Percentiles rank a stretch among this genome's conserved stretches.
Conservation (phyloP, 495 filamentous ascomycete species). For the Aspergillus incahuasiensis region DNA sequence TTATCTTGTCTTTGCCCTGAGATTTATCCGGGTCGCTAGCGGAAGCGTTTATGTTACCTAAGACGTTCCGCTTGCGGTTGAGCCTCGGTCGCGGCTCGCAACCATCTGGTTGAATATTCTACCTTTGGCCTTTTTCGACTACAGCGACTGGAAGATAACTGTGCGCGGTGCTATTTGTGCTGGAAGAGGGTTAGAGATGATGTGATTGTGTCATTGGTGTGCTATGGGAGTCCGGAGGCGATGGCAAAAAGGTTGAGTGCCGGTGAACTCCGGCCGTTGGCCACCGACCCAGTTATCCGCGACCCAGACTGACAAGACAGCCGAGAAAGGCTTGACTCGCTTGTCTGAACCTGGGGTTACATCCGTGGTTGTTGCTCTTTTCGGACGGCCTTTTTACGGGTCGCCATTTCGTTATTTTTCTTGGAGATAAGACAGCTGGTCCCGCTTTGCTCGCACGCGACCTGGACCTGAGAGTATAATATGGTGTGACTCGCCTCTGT, state of each 20-base stretch:
- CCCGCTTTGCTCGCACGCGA: constrained; percentile 15
- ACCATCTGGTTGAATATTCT: too few species aligned
- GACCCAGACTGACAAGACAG: constrained; percentile 12
- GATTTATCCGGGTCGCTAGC: constrained; percentile 1
- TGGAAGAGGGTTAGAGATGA: not conserved
- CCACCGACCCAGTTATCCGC: not conserved
- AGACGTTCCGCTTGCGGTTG: constrained; percentile 15
- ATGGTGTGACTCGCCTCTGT: not conserved
- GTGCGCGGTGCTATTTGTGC: not conserved
- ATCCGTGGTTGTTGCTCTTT: constrained; percentile 19
- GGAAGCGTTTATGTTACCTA: constrained; percentile 22
- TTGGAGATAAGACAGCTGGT: constrained; percentile 14
- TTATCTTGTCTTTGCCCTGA: constrained; percentile 2
- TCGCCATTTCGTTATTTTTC: constrained; percentile 7
- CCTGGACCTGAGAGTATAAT: constrained; percentile 21
- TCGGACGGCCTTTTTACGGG: constrained; percentile 2
- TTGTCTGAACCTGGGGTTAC: constrained; percentile 32
- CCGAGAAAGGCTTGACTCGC: constrained; percentile 23
- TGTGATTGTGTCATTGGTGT: not conserved
- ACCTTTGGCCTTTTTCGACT: too few species aligned
- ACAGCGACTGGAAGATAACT: not conserved
- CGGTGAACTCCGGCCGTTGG: constrained; percentile 17
- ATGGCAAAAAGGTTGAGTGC: not conserved
- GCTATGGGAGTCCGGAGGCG: not conserved
- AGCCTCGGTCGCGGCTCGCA: constrained; percentile 4